Percentiles rank a stretch among this genome's conserved stretches.
These are phyloP conservation scores for Apocynum venetum DNA, from an alignment of 257 asterid species.

Conservation along the genomic window DNA sequence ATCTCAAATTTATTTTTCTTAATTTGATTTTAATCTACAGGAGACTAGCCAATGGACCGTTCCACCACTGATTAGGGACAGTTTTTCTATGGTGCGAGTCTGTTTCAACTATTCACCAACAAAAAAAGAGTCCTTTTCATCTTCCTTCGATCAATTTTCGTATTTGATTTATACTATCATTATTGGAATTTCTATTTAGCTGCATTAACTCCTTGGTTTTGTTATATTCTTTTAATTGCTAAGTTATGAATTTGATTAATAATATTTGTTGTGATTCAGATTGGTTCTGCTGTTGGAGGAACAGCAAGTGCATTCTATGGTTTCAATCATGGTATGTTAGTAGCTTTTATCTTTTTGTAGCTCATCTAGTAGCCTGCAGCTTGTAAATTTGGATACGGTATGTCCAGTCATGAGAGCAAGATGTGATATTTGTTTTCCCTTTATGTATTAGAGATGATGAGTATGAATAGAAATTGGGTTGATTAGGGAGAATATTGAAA, in stretches of 20 bases:
- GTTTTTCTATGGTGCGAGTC: slow-evolving; percentile 73
- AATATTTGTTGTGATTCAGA: slow-evolving; percentile 33
- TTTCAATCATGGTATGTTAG: slow-evolving; percentile 54
- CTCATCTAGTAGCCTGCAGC: not conserved
- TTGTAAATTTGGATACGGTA: not conserved
- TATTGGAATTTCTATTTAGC: not conserved
- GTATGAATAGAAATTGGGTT: not conserved
- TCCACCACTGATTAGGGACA: slow-evolving; percentile 75
- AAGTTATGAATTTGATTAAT: not conserved
- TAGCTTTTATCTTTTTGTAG: not conserved
- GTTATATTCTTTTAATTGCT: not conserved
- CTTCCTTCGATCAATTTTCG: not conserved
- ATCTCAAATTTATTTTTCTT: not conserved
- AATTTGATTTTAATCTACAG: slow-evolving; percentile 30
- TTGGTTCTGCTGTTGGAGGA: slow-evolving; percentile 94
- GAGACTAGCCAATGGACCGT: slow-evolving; percentile 83
- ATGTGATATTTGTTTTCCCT: not conserved
- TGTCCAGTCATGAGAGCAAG: not conserved
- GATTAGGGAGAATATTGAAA: not conserved
- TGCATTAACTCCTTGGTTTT: not conserved
- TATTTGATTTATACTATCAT: not conserved
- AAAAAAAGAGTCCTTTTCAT: no score
- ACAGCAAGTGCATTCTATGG: slow-evolving; percentile 83
- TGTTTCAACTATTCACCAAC: not conserved
- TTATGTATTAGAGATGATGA: not conserved